Evolutionary conservation across 371 early-diverging fungal genomes (phyloP).

Genomic region (Mortierella sp.): DNA sequence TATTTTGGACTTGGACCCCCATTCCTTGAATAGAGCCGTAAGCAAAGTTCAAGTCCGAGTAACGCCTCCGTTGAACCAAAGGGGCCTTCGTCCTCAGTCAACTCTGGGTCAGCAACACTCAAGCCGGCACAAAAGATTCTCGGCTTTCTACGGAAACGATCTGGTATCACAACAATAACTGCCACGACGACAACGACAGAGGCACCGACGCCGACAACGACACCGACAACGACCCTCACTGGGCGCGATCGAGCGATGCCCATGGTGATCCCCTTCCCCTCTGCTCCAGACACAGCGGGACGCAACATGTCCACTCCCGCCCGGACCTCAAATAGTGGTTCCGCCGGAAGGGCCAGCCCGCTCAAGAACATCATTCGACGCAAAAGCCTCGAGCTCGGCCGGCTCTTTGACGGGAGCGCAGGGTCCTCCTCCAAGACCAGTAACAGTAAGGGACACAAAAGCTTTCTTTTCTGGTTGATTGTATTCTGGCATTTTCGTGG

Average conservation of each 20-base stretch:
- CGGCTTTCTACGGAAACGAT: constrained; percentile 40
- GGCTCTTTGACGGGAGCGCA: constrained; percentile 18
- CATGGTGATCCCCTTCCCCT: neutral
- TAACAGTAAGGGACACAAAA: constrained; percentile 3
- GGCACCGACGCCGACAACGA: neutral
- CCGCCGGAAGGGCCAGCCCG: constrained; percentile 1
- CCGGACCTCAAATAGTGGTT: neutral
- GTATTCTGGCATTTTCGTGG: neutral
- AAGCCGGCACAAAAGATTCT: constrained; percentile 30
- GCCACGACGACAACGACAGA: neutral
- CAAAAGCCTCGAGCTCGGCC: constrained; percentile 37
- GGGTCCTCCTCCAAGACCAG: constrained; percentile 13
- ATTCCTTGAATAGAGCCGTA: neutral
- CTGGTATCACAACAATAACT: neutral
- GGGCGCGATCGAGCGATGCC: constrained; percentile 26
- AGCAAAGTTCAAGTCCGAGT: constrained; percentile 5
- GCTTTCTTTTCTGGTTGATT: neutral
- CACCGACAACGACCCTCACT: neutral
- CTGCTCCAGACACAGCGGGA: neutral
- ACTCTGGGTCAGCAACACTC: neutral
- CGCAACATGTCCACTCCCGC: constrained; percentile 10
- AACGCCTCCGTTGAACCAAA: constrained; percentile 2
- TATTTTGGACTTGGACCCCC: too few relatives aligned
- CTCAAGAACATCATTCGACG: constrained; percentile 37
- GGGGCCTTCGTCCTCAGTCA: neutral